These are phyloP conservation scores for Nakaseomyces kungkrabaensis DNA, from an alignment of 1,139 yeast species.

Conservation along the genomic window DNA sequence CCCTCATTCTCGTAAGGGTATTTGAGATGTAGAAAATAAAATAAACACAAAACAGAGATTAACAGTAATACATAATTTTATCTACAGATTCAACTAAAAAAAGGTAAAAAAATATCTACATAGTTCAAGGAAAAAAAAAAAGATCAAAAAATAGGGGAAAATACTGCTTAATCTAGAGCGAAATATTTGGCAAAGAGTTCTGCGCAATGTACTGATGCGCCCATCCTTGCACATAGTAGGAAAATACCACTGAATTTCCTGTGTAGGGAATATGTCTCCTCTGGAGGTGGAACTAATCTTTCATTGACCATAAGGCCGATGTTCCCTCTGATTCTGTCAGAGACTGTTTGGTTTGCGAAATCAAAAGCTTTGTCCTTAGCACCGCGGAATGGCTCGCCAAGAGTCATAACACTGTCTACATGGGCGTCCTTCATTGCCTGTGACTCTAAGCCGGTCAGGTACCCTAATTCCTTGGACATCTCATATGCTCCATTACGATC, in stretches of 20 bases:
- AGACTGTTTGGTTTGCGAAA: constrained; percentile 77
- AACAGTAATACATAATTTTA: too few relatives aligned
- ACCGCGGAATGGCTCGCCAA: constrained; percentile 86
- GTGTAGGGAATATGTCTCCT: constrained; percentile 91
- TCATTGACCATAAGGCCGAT: constrained; percentile 84
- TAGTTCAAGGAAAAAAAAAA: neutral
- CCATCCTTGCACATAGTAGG: constrained; percentile 74
- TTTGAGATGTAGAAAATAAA: too few relatives aligned
- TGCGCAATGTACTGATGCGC: constrained; percentile 77
- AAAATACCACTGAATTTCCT: constrained; percentile 93
- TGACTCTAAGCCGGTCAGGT: constrained; percentile 84
- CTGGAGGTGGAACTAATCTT: constrained; percentile 94
- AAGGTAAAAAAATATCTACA: neutral
- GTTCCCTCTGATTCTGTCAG: constrained; percentile 81
- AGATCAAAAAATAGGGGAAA: neutral
- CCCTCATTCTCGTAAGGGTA: too few relatives aligned
- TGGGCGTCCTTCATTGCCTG: constrained; percentile 86
- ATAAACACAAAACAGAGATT: too few relatives aligned
- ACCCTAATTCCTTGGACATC: constrained; percentile 69
- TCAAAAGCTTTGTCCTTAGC: constrained; percentile 46
- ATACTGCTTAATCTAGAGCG: constrained; percentile 8
- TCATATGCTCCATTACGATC: constrained; percentile 58
- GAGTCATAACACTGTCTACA: constrained; percentile 76
- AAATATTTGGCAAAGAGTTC: constrained; percentile 60
- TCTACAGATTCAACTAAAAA: neutral